Evolutionary conservation across 192 early-diverging fungal species (phyloP), one percentile per base, ranked within the genome.

Genomic region (Dispira simplex): DNA sequence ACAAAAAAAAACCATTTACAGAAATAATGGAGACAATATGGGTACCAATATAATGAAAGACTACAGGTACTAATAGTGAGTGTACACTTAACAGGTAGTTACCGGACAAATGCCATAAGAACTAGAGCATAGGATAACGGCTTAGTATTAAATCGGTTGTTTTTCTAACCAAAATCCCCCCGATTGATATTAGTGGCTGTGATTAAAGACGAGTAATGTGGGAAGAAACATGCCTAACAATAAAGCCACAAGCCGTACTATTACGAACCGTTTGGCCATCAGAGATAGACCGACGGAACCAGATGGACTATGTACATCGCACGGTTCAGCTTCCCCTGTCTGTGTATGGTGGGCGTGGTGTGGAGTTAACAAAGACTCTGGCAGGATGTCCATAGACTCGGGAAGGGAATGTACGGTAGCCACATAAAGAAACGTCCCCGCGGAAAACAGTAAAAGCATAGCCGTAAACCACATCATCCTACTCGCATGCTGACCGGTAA

Each of bases 361-460:
- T 56, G 54, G 18, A 13, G 54, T 21, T 10, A 28, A 3, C 20
- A 14, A 51, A 23, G 21, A 51, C 9, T 16, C 18, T 9, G 48
- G 48, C 48, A 23, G 9, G 48, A 8, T 56, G 23, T 28, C 21
- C 47, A 79, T 65, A 46, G 86, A 79, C 71, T 90, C 87, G 0
- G 85, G 79, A 64, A 90, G 67, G 10, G 86, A 83, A 63, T 90
- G 87, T n/a, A 85, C 74, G 71, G 92, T 91, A 0, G 95, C 90
- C 8, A 95, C 95, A 67, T 98, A 98, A 26, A 95, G 71, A 68
- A 98, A 90, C 0, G 85, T 88, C 16, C 87, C 86, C 0, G 91
- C 95, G 11, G 91, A 94, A 65, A 95, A 98, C 46, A 98, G 66
- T 20, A 98, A 81, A 3, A 82, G 76, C 51, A 90, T 79, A 46